Conservation (phyloP, 768 basidiomycete species). For the Pisolithus marmoratus region DNA sequence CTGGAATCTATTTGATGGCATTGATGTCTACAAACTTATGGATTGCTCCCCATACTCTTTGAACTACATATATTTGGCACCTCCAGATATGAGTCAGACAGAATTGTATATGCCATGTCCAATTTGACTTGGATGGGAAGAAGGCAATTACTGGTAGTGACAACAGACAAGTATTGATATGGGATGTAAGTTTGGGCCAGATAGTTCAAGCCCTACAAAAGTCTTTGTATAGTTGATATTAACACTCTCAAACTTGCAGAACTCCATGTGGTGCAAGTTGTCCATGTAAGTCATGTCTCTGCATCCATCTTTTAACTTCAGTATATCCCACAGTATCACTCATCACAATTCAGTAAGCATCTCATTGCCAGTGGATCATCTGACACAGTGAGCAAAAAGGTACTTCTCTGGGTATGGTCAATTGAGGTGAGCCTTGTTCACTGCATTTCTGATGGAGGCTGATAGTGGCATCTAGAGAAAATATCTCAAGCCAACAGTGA, state of each 20-base stretch:
- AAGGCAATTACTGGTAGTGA: neutral
- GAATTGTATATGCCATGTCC: neutral
- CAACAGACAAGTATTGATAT: neutral
- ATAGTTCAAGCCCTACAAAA: neutral
- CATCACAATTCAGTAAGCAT: neutral
- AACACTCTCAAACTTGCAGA: neutral
- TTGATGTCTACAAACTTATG: neutral
- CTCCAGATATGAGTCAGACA: neutral
- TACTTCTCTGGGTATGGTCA: neutral
- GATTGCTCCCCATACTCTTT: neutral
- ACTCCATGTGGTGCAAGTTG: neutral
- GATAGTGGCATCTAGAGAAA: too few species aligned
- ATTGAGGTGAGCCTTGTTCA: neutral
- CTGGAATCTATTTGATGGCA: slow-evolving; percentile 1
- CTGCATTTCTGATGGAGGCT: too few species aligned
- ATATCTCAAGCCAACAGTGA: too few species aligned
- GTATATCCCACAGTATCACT: neutral
- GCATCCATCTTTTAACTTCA: neutral
- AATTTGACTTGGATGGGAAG: neutral
- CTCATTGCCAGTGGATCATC: neutral
- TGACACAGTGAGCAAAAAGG: neutral
- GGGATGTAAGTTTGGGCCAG: neutral
- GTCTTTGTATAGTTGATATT: neutral
- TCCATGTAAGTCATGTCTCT: neutral
- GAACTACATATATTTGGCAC: neutral